phyloP scores from a whole-genome alignment of 1,139 yeast species.

The Blastobotrys aristatus region DNA sequence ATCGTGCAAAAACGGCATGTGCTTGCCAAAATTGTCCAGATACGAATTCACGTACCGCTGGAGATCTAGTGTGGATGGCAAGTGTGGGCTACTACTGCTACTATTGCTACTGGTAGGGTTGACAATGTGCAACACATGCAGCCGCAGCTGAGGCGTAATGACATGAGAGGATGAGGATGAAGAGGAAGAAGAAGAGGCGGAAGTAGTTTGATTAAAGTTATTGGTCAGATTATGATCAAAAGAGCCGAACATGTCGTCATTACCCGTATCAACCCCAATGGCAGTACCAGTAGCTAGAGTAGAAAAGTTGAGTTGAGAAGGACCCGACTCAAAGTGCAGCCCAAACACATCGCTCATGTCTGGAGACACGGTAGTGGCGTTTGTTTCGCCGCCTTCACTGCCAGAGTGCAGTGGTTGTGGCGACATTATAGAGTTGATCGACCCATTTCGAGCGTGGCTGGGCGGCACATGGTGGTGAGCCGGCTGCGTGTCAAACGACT shows the following conservation, averaged over 20 bases:
- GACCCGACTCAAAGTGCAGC: slow-evolving; percentile 4
- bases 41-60: slow-evolving; percentile 68
- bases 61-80: slow-evolving; percentile 70
- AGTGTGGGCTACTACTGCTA: slow-evolving; percentile 48
- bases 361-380: slow-evolving; percentile 9
- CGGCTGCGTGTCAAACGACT: not conserved
- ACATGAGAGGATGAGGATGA: slow-evolving; percentile 22
- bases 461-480: not conserved
- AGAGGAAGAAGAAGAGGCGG: not conserved
- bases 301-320: no score
- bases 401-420: slow-evolving; percentile 8
- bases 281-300: no score
- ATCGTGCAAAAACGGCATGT: slow-evolving; percentile 78
- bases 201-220: slow-evolving; percentile 3
- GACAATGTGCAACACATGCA: slow-evolving; percentile 49
- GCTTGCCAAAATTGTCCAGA: slow-evolving; percentile 69
- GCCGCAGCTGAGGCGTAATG: slow-evolving; percentile 68
- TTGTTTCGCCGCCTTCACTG: slow-evolving; percentile 11
- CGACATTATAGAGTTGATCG: slow-evolving; percentile 1
- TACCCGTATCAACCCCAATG: no score
- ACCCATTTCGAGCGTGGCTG: not conserved
- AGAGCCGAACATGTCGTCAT: no score
- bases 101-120: slow-evolving; percentile 45
- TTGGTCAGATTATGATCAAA: no score
- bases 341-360: slow-evolving; percentile 12